phyloP scores from a whole-genome alignment of 2,329 filamentous ascomycete genomes.

The Aspergillus felis region DNA sequence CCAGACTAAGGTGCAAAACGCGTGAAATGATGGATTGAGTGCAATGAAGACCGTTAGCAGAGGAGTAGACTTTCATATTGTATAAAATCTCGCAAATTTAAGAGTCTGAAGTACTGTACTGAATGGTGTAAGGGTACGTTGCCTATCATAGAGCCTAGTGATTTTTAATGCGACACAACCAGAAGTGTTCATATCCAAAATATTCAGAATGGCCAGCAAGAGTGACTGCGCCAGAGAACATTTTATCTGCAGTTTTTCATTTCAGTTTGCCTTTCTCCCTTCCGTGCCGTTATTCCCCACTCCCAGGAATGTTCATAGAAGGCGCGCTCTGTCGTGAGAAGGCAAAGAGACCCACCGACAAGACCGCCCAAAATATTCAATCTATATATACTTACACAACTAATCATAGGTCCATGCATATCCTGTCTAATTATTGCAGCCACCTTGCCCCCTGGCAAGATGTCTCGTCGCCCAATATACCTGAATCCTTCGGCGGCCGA shows the following conservation, averaged over 20 bases:
- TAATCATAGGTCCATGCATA: background rate
- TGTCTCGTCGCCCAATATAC: conserved; percentile 23
- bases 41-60: background rate
- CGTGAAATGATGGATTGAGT: background rate
- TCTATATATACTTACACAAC: background rate
- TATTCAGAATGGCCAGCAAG: background rate
- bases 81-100: background rate
- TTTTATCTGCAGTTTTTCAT: background rate
- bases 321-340: conserved; percentile 6
- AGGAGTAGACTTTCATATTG: background rate
- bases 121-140: background rate
- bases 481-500: conserved; percentile 20
- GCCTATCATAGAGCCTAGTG: background rate
- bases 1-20: background rate
- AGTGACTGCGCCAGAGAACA: background rate
- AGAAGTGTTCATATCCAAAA: background rate
- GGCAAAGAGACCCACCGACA: background rate
- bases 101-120: background rate
- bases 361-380: background rate
- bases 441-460: background rate
- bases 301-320: conserved; percentile 13
- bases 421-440: background rate
- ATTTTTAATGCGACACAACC: background rate
- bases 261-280: background rate
- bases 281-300: background rate